These are phyloP conservation scores for Paraurostyla sp. DNA, from an alignment of 73 alveolate species.

Conservation along the genomic window DNA sequence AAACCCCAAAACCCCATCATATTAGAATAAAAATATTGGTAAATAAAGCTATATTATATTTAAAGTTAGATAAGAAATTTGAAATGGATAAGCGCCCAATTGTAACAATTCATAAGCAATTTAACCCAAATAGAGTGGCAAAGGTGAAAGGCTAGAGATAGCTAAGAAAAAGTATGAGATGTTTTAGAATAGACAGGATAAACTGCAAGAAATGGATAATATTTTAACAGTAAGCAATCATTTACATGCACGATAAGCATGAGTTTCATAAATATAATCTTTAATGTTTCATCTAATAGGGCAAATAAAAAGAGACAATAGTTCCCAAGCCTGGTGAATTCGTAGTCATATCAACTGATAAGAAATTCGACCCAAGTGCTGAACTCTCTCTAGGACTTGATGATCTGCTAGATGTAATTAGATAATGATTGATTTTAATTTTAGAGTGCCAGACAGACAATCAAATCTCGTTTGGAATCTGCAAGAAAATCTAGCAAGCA, in stretches of 20 bases:
- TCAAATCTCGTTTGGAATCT: conserved; percentile 30
- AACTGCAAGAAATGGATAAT: conserved; percentile 59
- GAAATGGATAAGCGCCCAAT: conserved; percentile 46
- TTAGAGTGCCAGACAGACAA: conserved; percentile 55
- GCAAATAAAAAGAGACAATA: conserved; percentile 50
- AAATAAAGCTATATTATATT: no score
- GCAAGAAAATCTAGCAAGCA: conserved; percentile 35
- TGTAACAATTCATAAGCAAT: neutral
- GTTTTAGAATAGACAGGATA: conserved; percentile 43
- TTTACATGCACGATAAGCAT: no score
- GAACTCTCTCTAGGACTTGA: conserved; percentile 63
- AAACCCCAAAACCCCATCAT: no score
- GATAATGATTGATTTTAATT: neutral
- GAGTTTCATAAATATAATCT: neutral
- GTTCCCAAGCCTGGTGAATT: conserved; percentile 72
- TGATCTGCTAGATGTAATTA: conserved; percentile 58
- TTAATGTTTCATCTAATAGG: conserved; percentile 15
- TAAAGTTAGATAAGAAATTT: neutral
- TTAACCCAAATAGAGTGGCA: conserved; percentile 6
- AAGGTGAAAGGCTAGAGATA: conserved; percentile 34
- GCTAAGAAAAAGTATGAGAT: conserved; percentile 60
- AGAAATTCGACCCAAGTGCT: conserved; percentile 53
- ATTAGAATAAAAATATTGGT: no score
- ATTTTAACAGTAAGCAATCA: conserved; percentile 32
- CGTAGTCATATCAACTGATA: conserved; percentile 58